A percentile compares a stretch with the other conserved stretches of the same genome.
These are phyloP conservation scores for Taphrina wiesneri DNA, from an alignment of 1,139 yeast genomes.

Conservation along the genomic window DNA sequence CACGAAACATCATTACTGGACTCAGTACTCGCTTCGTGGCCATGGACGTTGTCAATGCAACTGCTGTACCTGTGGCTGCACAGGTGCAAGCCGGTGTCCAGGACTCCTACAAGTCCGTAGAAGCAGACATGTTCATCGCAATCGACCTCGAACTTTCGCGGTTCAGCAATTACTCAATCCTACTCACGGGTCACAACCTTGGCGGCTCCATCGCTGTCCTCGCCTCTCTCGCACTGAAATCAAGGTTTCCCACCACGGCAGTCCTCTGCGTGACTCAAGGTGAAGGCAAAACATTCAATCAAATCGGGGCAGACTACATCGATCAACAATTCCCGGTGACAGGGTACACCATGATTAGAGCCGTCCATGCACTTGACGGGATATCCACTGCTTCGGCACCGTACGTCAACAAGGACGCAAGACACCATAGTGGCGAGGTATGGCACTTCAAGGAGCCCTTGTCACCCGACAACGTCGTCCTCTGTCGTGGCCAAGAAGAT, in stretches of 20 bases:
- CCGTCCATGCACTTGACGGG: slow-evolving; percentile 26
- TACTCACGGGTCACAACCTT: slow-evolving; percentile 21
- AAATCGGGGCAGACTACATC: slow-evolving; percentile 2
- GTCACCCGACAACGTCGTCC: slow-evolving; percentile 5
- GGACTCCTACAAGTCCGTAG: slow-evolving; percentile 1
- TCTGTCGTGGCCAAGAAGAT: slow-evolving; percentile 20
- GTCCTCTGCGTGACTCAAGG: slow-evolving; percentile 24
- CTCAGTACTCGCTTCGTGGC: background rate
- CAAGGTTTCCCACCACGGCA: background rate
- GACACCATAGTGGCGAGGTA: slow-evolving; percentile 22
- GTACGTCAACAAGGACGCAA: slow-evolving; percentile 11
- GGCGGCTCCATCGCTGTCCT: slow-evolving; percentile 29
- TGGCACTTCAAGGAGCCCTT: slow-evolving; percentile 29
- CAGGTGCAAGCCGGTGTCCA: slow-evolving; percentile 7
- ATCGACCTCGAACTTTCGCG: background rate
- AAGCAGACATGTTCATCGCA: slow-evolving; percentile 2
- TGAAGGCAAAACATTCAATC: slow-evolving; percentile 6
- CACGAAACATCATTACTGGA: background rate
- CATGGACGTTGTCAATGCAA: background rate
- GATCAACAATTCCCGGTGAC: slow-evolving; percentile 6
- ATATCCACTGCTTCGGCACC: slow-evolving; percentile 7
- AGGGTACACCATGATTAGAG: slow-evolving; percentile 13
- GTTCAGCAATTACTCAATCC: slow-evolving; percentile 5
- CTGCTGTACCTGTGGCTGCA: background rate
- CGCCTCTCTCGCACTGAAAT: slow-evolving; percentile 20